Evolutionary conservation across 1,139 yeast species (phyloP).

Genomic region (Scheffersomyces stambukii): DNA sequence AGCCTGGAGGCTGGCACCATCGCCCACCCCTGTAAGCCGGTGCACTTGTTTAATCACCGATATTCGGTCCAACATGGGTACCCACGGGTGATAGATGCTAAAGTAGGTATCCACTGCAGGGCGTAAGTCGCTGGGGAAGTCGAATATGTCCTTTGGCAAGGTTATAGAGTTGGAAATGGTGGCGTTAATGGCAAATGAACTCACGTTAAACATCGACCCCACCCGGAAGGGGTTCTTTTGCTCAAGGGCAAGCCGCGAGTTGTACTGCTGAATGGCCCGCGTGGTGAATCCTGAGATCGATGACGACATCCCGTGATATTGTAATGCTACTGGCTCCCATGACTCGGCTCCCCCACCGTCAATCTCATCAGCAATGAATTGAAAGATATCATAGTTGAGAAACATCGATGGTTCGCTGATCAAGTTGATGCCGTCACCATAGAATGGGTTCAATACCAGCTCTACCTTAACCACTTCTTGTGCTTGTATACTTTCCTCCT

Average conservation of each 20-base stretch:
- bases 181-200: slow-evolving; percentile 17
- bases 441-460: too few species aligned
- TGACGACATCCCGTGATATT: slow-evolving; percentile 20
- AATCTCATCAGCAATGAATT: slow-evolving; percentile 16
- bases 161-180: slow-evolving; percentile 9
- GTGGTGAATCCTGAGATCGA: slow-evolving; percentile 20
- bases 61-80: slow-evolving; percentile 20
- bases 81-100: slow-evolving; percentile 16
- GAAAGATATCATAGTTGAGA: slow-evolving; percentile 16
- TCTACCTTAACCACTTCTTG: too few species aligned
- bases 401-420: slow-evolving; percentile 16
- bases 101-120: slow-evolving; percentile 15
- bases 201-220: slow-evolving; percentile 20
- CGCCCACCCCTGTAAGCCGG: slow-evolving; percentile 7
- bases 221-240: slow-evolving; percentile 19
- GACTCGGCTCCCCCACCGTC: slow-evolving; percentile 8
- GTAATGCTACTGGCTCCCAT: slow-evolving; percentile 20
- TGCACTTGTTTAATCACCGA: slow-evolving; percentile 14
- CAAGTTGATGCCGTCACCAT: too few species aligned
- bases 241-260: slow-evolving; percentile 6
- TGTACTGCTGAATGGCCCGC: slow-evolving; percentile 12
- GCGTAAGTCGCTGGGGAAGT: slow-evolving; percentile 16
- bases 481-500: too few species aligned
- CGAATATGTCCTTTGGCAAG: slow-evolving; percentile 15
- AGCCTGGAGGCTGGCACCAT: slow-evolving; percentile 6